These are phyloP conservation scores for Phytopythium oedochilum DNA, from an alignment of 352 stramenopile genomes.

Conservation along the genomic window DNA sequence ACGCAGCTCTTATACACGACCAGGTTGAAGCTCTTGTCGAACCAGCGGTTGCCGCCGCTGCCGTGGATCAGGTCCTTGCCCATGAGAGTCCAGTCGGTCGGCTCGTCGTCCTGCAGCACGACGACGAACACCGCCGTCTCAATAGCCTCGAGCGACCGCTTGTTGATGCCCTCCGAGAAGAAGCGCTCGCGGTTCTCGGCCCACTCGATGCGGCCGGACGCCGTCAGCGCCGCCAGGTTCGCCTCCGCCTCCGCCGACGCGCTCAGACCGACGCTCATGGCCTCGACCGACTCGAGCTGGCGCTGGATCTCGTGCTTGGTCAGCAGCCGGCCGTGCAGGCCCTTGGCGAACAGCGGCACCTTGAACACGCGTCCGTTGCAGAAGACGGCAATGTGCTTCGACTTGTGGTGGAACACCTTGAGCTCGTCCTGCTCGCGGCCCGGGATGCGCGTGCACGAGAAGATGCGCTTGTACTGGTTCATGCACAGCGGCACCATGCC, in stretches of 20 bases:
- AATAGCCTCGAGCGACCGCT: conserved; percentile 71
- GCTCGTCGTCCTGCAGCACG: conserved; percentile 58
- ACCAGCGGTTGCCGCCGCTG: conserved; percentile 93
- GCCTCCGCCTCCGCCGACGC: conserved; percentile 28
- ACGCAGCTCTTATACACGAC: conserved; percentile 95
- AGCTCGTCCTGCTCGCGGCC: conserved; percentile 82
- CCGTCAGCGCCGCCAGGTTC: conserved; percentile 78
- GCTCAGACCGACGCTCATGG: conserved; percentile 32
- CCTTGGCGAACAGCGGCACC: conserved; percentile 82
- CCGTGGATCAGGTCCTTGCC: conserved; percentile 81
- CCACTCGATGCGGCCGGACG: conserved; percentile 81
- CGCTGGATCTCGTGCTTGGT: conserved; percentile 78
- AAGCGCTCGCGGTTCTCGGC: conserved; percentile 86
- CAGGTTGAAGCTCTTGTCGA: conserved; percentile 97
- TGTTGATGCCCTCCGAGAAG: conserved; percentile 86
- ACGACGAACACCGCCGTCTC: conserved; percentile 81
- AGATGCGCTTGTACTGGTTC: conserved; percentile 88
- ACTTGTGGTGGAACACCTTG: conserved; percentile 64
- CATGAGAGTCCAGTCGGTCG: conserved; percentile 58
- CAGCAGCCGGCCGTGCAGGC: conserved; percentile 63
- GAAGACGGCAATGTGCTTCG: conserved; percentile 87
- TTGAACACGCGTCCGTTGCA: conserved; percentile 88
- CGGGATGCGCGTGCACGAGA: conserved; percentile 86
- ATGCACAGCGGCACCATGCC: conserved; percentile 89
- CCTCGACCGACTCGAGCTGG: conserved; percentile 71